phyloP scores from a whole-genome alignment of 2,329 filamentous ascomycete species.

The Myriangium duriaei region DNA sequence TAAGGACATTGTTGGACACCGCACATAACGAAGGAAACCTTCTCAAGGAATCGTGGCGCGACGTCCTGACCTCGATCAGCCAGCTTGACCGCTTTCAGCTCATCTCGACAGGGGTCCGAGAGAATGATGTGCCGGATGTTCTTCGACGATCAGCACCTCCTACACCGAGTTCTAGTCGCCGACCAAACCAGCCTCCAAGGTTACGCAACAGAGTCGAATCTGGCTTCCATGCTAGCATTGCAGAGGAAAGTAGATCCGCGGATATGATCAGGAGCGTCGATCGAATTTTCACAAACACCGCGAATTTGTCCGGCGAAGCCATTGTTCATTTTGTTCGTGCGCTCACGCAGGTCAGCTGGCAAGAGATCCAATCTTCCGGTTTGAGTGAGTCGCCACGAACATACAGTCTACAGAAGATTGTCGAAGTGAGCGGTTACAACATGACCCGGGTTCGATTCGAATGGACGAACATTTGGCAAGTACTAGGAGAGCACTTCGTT shows the following conservation, averaged over 20 bases:
- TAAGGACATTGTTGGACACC: constrained; percentile 83
- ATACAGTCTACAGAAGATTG: constrained; percentile 94
- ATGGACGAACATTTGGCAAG: constrained; percentile 95
- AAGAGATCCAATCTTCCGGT: constrained; percentile 94
- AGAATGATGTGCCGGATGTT: constrained; percentile 83
- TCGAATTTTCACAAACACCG: constrained; percentile 92
- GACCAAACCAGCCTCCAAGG: constrained; percentile 50
- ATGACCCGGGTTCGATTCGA: constrained; percentile 98
- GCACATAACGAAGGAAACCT: constrained; percentile 87
- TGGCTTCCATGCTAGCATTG: constrained; percentile 62
- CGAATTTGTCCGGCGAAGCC: constrained; percentile 80
- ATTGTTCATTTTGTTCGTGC: constrained; percentile 93
- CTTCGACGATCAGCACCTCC: constrained; percentile 47
- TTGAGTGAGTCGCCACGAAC: constrained; percentile 91
- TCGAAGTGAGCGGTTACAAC: constrained; percentile 99
- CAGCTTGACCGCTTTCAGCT: constrained; percentile 92
- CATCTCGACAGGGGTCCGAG: constrained; percentile 87
- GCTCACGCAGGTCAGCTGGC: constrained; percentile 93
- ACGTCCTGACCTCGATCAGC: constrained; percentile 87
- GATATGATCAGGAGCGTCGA: constrained; percentile 90
- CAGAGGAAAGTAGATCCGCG: constrained; percentile 80
- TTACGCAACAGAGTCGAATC: constrained; percentile 34
- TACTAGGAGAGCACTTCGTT: constrained; percentile 97
- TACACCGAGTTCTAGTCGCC: constrained; percentile 40
- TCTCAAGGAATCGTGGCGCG: constrained; percentile 83